These are phyloP conservation scores for Leishmania guyanensis DNA, from an alignment of 208 protist species.

Conservation along the genomic window DNA sequence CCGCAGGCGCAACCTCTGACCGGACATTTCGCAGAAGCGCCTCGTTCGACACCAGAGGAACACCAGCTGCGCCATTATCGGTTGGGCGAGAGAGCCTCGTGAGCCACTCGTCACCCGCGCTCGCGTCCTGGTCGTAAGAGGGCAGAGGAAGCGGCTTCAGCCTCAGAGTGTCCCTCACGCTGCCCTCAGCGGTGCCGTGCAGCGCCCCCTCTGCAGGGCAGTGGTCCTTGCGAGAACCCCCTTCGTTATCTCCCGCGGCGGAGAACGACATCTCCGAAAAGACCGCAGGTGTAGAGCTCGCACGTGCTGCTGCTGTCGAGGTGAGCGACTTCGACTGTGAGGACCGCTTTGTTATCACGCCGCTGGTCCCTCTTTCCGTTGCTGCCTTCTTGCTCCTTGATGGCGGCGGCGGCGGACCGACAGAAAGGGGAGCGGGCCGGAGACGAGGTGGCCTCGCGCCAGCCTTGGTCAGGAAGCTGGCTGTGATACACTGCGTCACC, in stretches of 20 bases:
- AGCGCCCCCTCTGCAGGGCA: neutral
- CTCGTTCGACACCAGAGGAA: conserved; percentile 25
- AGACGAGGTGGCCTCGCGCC: conserved; percentile 27
- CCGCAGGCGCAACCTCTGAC: neutral
- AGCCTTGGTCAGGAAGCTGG: conserved; percentile 53
- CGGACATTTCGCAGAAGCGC: conserved; percentile 25
- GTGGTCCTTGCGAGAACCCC: neutral
- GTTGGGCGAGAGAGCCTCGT: neutral
- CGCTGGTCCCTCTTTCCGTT: neutral
- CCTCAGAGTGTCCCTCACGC: neutral
- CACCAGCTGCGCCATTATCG: neutral
- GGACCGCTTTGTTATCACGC: neutral
- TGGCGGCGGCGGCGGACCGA: conserved; percentile 1
- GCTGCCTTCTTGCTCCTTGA: neutral
- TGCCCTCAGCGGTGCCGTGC: neutral
- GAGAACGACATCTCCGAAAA: neutral
- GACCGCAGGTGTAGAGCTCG: neutral
- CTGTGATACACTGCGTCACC: conserved; percentile 64
- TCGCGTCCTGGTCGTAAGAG: neutral
- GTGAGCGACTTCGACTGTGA: neutral
- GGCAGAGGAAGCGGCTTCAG: conserved; percentile 16
- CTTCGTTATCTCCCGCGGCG: neutral
- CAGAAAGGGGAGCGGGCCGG: conserved; percentile 5
- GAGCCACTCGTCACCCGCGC: neutral
- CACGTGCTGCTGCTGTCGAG: neutral